phyloP scores from a whole-genome alignment of 768 basidiomycete species.

The Rhodotorula babjevae region DNA sequence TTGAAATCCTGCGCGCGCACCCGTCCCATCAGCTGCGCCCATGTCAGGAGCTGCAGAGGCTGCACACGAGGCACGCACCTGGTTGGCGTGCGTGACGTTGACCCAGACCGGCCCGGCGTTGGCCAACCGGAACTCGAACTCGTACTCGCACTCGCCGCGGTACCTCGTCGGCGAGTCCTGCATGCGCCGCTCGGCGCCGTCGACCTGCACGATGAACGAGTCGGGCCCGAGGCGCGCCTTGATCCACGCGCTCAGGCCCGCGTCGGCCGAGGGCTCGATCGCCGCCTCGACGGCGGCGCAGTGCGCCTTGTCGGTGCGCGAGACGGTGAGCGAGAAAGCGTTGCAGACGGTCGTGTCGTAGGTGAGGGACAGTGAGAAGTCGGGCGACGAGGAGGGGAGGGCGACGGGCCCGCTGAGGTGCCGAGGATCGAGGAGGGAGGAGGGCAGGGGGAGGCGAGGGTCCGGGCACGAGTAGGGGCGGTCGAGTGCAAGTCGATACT shows the following conservation, averaged over 20 bases:
- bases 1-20: conserved; percentile 5
- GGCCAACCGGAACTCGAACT: conserved; percentile 6
- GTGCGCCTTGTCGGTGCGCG: background rate
- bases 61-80: background rate
- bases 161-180: conserved; percentile 11
- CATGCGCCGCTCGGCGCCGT: conserved; percentile 23
- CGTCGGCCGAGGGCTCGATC: background rate
- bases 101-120: conserved; percentile 17
- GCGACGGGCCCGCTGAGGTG: background rate
- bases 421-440: background rate
- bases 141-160: conserved; percentile 8
- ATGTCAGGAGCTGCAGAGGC: background rate
- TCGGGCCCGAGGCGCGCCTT: conserved; percentile 14
- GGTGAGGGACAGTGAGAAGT: conserved; percentile 18
- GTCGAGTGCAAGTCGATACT: background rate
- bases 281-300: background rate
- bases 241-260: conserved; percentile 2
- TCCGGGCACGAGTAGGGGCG: background rate
- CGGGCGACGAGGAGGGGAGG: background rate
- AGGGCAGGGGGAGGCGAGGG: background rate
- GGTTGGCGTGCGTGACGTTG: conserved; percentile 2
- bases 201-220: conserved; percentile 19
- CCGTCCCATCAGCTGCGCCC: too few relatives aligned
- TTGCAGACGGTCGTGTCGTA: conserved; percentile 23
- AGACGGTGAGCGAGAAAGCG: conserved; percentile 14